phyloP scores from a whole-genome alignment of 2,329 filamentous ascomycete species.

The Sclerotinia trifoliorum region DNA sequence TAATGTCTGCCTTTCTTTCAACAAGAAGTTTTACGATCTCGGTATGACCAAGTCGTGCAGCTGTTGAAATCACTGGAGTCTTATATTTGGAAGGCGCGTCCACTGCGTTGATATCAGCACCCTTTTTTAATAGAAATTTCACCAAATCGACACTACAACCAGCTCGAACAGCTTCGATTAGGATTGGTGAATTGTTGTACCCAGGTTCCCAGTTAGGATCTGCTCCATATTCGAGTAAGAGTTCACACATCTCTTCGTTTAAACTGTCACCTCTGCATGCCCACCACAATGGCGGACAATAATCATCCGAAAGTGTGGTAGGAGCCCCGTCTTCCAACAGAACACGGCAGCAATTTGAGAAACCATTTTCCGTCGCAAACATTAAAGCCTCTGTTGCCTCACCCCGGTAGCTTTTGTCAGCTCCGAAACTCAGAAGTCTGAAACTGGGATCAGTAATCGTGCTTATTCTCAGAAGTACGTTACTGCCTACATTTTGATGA shows the following conservation, averaged over 20 bases:
- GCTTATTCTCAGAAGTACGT: no score
- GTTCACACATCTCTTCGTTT: background rate
- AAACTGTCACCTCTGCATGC: no score
- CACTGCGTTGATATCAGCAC: background rate
- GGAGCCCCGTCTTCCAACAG: background rate
- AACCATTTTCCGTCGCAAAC: background rate
- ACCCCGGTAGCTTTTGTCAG: background rate
- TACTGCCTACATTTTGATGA: no score
- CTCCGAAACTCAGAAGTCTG: background rate
- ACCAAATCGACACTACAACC: background rate
- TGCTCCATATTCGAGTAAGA: background rate
- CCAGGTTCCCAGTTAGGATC: background rate
- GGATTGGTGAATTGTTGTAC: background rate
- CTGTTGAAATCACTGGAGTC: background rate
- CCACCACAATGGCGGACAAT: background rate
- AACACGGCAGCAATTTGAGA: background rate
- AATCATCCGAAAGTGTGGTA: background rate
- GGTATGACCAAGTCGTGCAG: background rate
- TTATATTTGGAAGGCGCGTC: background rate
- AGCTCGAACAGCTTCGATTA: rapidly evolving
- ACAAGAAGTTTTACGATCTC: background rate
- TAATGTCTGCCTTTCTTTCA: background rate
- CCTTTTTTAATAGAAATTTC: background rate
- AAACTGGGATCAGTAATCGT: background rate
- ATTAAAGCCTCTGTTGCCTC: background rate